phyloP scores from a whole-genome alignment of 345 rosid genomes.

The Hypericum androsaemum region DNA sequence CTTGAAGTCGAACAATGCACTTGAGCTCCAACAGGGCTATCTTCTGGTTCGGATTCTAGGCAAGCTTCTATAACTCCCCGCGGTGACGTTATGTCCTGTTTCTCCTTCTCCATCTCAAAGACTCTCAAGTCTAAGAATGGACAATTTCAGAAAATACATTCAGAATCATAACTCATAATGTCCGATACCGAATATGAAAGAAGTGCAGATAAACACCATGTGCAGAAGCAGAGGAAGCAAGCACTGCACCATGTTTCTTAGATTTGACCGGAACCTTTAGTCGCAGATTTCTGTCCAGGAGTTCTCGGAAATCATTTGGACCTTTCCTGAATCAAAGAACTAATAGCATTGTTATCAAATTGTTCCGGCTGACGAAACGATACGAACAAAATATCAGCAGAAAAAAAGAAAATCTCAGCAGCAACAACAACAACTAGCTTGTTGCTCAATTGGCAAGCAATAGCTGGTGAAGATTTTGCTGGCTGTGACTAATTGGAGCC shows the following conservation, averaged over 20 bases:
- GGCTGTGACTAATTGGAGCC: too few relatives aligned
- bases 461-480: too few relatives aligned
- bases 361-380: background rate
- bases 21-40: constrained; percentile 10
- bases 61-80: constrained; percentile 61
- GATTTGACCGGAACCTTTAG: constrained; percentile 20
- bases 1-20: constrained; percentile 16
- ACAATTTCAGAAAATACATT: background rate
- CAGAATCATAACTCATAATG: constrained; percentile 6
- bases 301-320: constrained; percentile 19
- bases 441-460: too few relatives aligned
- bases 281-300: constrained; percentile 17
- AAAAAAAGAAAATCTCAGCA: too few relatives aligned
- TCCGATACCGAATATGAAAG: background rate
- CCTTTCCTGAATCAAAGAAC: constrained; percentile 25
- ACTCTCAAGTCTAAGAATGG: constrained; percentile 38
- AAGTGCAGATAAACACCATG: constrained; percentile 25
- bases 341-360: constrained; percentile 2
- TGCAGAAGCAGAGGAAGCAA: constrained; percentile 46
- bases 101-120: constrained; percentile 35
- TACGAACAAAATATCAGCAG: background rate
- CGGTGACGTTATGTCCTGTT: constrained; percentile 42
- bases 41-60: constrained; percentile 14
- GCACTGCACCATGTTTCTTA: constrained; percentile 19
- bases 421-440: too few relatives aligned